Percentiles rank a stretch among this genome's conserved stretches.
Evolutionary conservation across 2,329 filamentous ascomycete species (phyloP).

Genomic region (Cladosporium phlei): DNA sequence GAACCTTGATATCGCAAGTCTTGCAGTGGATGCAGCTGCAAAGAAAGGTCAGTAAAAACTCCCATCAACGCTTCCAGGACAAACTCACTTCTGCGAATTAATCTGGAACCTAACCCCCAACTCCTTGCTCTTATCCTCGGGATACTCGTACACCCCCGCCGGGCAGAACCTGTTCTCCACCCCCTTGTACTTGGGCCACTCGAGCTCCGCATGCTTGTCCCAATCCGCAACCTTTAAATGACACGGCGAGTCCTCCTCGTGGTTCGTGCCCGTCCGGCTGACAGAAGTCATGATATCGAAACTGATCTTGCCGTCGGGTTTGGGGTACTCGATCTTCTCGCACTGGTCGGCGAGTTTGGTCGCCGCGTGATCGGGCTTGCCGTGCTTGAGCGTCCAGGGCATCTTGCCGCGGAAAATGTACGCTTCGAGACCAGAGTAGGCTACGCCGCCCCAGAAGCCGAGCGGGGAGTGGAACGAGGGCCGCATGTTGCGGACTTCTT

Average conservation of each 20-base stretch:
- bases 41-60: constrained; percentile 25
- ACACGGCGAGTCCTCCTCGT: constrained; percentile 96
- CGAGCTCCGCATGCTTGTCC: constrained; percentile 78
- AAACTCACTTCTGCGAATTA: constrained; percentile 78
- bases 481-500: constrained; percentile 94
- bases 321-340: constrained; percentile 90
- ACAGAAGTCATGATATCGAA: constrained; percentile 97
- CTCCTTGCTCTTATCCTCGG: constrained; percentile 83
- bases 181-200: constrained; percentile 84
- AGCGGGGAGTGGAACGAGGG: constrained; percentile 87
- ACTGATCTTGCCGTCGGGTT: constrained; percentile 89
- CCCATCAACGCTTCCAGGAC: constrained; percentile 41
- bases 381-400: constrained; percentile 91
- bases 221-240: constrained; percentile 93
- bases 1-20: constrained; percentile 98
- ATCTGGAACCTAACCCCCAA: constrained; percentile 95
- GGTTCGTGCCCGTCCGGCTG: constrained; percentile 91
- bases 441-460: constrained; percentile 80
- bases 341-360: constrained; percentile 77
- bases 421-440: constrained; percentile 91
- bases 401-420: constrained; percentile 77
- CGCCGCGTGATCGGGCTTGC: constrained; percentile 67
- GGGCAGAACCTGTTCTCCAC: constrained; percentile 96
- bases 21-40: constrained; percentile 93
- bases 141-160: constrained; percentile 95